Base-by-base conservation (phyloP, 129 eudicot species). In the Tagetes erecta region DNA sequence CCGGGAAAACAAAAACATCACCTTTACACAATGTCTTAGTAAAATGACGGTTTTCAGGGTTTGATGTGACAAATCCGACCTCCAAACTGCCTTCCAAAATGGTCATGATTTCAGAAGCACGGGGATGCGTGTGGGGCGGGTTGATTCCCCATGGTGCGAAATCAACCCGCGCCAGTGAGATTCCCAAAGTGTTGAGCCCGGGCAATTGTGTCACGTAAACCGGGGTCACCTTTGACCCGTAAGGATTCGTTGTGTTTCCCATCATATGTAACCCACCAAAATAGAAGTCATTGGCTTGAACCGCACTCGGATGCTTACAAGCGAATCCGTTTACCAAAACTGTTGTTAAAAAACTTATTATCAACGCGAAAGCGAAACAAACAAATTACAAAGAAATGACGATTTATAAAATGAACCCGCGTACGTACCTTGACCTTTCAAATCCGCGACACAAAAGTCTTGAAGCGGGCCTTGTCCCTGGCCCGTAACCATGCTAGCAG, bases 61-160 rank as follows among this genome's bases (percentile, higher is more conserved):
- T 72, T 8, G 84, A 70, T 42, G 84, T 81, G 77, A 81, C 36
- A 60, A 81, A 81, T 42, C 84, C 84, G 3, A 81, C 84, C 60
- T 81, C 80, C 2, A 81, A 73, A 62, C 58, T 75, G 8, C 84
- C 84, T 81, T 81, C 76, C 51, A 81, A 72, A 35, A 81, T 71
- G n/a, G 84, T 81, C 73, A 81, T 50, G 14, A 81, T 64, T 45
- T 81, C 84, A 36, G 80, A 60, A 13, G 84, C 84, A 60, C 81
- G 84, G 10, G 84, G 84, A 75, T 75, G 84, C 3, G 78, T 49
- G 76, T 81, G 84, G 44, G 84, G 84, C 9, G 80, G 76, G 72
- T 75, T 81, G 36, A 81, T 31, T 4, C 84, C 84, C 51, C 67
- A 75, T 52, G 84, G 84, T 1, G 80, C 81, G 1, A 49, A 81